Conservation (phyloP, 441 rosid genomes). For the Eutrema salsugineum region DNA sequence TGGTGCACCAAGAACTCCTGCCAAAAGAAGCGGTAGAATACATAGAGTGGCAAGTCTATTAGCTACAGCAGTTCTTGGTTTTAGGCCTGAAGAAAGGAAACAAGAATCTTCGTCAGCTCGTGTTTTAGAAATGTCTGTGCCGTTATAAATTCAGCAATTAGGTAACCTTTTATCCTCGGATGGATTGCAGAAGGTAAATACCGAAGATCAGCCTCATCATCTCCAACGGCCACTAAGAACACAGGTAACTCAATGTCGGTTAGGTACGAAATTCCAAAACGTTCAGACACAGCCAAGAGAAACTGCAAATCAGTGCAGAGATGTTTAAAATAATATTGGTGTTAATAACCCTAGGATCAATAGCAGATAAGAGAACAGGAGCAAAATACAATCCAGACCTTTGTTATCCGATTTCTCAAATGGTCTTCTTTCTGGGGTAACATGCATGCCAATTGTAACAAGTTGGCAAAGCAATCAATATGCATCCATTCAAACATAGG, state of each 20-base stretch:
- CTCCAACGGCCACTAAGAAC: conserved; percentile 84
- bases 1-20: conserved; percentile 93
- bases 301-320: conserved; percentile 53
- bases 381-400: conserved; percentile 45
- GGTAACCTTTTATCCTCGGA: conserved; percentile 70
- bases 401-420: conserved; percentile 74
- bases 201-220: conserved; percentile 71
- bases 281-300: conserved; percentile 68
- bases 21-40: conserved; percentile 82
- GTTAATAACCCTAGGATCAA: not conserved
- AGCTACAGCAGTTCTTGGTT: conserved; percentile 77
- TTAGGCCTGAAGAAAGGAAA: conserved; percentile 61
- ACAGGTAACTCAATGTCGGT: conserved; percentile 81
- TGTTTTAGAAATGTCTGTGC: not conserved
- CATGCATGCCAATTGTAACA: conserved; percentile 78
- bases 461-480: conserved; percentile 82
- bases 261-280: conserved; percentile 77
- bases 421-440: conserved; percentile 89
- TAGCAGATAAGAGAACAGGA: conserved; percentile 10
- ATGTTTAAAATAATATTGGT: not conserved
- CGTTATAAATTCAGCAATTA: conserved; percentile 1
- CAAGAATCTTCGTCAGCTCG: conserved; percentile 17
- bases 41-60: conserved; percentile 77
- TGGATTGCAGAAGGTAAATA: conserved; percentile 57
- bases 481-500: conserved; percentile 93